A percentile compares a stretch with the other conserved stretches of the same genome.
Conservation (phyloP, 495 filamentous ascomycete species). For the Penicillium cataractarum region DNA sequence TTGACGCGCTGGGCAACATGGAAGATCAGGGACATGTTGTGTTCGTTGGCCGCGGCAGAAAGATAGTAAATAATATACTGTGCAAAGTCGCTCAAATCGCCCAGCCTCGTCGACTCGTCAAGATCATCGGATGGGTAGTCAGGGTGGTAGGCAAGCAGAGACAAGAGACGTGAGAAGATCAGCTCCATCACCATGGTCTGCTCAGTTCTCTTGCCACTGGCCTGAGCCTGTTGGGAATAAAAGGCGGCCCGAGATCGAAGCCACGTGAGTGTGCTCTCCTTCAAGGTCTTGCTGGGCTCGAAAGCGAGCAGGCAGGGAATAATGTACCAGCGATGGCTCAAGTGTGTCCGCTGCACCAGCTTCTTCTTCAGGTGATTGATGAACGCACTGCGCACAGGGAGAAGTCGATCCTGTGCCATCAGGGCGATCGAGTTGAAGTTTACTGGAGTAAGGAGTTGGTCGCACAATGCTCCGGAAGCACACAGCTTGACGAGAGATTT, state of each 20-base stretch:
- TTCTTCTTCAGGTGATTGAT: slow-evolving; percentile 83
- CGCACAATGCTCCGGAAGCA: slow-evolving; percentile 65
- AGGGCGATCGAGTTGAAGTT: slow-evolving; percentile 82
- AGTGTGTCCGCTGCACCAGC: slow-evolving; percentile 55
- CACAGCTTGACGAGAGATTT: slow-evolving; percentile 85
- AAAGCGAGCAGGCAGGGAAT: slow-evolving; percentile 89
- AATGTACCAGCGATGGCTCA: slow-evolving; percentile 74
- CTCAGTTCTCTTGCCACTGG: slow-evolving; percentile 45
- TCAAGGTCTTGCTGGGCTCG: slow-evolving; percentile 72
- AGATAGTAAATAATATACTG: slow-evolving; percentile 91
- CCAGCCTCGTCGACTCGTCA: slow-evolving; percentile 57
- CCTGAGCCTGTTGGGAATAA: slow-evolving; percentile 46
- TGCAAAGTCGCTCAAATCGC: slow-evolving; percentile 76
- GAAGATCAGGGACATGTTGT: slow-evolving; percentile 86
- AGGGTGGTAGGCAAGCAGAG: slow-evolving; percentile 90
- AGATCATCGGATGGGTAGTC: slow-evolving; percentile 66
- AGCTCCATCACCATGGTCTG: slow-evolving; percentile 73
- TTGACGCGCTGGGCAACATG: slow-evolving; percentile 93
- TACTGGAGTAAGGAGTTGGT: slow-evolving; percentile 68
- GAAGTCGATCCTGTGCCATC: slow-evolving; percentile 75
- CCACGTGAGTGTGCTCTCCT: slow-evolving; percentile 80
- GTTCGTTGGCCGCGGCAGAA: slow-evolving; percentile 75
- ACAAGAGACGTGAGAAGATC: slow-evolving; percentile 82
- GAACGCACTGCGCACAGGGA: slow-evolving; percentile 75
- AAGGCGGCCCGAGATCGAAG: slow-evolving; percentile 71